phyloP scores from a whole-genome alignment of 345 rosid species.

The rapeseed (Brassica napus) region DNA sequence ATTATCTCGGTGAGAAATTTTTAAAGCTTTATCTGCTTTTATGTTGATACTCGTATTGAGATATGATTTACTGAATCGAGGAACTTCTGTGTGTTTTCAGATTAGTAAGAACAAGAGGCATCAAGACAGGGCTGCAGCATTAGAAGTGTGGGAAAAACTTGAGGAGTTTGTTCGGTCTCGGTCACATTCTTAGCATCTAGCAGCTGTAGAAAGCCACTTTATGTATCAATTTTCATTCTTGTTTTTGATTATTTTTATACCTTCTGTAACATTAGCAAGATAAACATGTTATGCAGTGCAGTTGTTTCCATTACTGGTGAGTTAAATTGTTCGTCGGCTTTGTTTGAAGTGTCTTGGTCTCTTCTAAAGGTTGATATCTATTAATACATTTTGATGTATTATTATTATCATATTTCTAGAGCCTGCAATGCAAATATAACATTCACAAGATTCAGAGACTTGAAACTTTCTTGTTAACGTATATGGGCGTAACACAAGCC shows the following conservation, averaged over 20 bases:
- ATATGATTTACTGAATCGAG: conserved; percentile 10
- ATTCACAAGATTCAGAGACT: conserved; percentile 1
- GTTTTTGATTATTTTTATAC: conserved; percentile 3
- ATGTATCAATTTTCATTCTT: conserved; percentile 22
- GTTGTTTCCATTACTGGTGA: neutral
- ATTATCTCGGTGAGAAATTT: conserved; percentile 71
- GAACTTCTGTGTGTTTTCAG: conserved; percentile 46
- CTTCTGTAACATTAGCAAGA: conserved; percentile 35
- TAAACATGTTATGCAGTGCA: conserved; percentile 11
- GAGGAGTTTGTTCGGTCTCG: conserved; percentile 89
- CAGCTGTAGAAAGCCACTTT: conserved; percentile 33
- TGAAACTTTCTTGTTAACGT: neutral
- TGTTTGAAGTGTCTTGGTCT: neutral
- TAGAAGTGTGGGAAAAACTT: conserved; percentile 94
- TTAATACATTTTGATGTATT: neutral
- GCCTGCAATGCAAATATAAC: neutral
- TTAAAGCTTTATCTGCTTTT: neutral
- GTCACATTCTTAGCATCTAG: conserved; percentile 57
- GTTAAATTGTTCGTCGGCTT: neutral
- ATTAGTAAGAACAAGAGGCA: conserved; percentile 96
- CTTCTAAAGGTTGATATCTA: neutral
- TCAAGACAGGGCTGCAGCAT: conserved; percentile 92
- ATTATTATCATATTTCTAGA: neutral
- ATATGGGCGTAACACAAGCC: neutral
- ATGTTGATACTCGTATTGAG: neutral